Evolutionary conservation across 192 early-diverging fungal genomes (phyloP).

Genomic region (Entomortierella lignicola): DNA sequence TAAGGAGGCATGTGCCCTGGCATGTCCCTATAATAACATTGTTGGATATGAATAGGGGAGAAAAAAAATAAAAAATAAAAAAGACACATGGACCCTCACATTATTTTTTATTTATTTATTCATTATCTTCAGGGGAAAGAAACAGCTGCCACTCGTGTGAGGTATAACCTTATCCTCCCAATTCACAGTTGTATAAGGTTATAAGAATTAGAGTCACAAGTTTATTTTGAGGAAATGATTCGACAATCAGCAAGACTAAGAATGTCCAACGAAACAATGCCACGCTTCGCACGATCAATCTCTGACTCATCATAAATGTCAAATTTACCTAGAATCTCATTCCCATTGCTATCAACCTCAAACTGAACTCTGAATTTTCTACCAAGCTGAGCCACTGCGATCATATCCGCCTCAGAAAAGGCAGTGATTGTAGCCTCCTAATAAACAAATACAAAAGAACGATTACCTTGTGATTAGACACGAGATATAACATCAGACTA

Average conservation of each 20-base stretch:
- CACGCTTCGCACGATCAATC: conserved; percentile 7
- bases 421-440: conserved; percentile 32
- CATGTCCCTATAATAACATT: not conserved
- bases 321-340: conserved; percentile 42
- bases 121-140: not conserved
- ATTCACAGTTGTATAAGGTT: no score
- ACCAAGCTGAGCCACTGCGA: conserved; percentile 25
- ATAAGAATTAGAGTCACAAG: not conserved
- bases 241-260: conserved; percentile 33
- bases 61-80: no score
- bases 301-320: conserved; percentile 40
- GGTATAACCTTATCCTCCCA: no score
- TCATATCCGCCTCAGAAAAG: conserved; percentile 9
- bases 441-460: not conserved
- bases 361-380: conserved; percentile 19
- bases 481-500: not conserved
- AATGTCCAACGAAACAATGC: conserved; percentile 23
- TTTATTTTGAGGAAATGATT: conserved; percentile 9
- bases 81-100: conserved; percentile 6
- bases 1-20: not conserved
- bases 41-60: not conserved
- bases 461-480: not conserved
- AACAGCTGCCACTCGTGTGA: not conserved
- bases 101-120: not conserved
- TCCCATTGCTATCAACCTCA: conserved; percentile 25